Conservation (phyloP, 2,329 filamentous ascomycete species). For the Ceratocystis harringtonii region DNA sequence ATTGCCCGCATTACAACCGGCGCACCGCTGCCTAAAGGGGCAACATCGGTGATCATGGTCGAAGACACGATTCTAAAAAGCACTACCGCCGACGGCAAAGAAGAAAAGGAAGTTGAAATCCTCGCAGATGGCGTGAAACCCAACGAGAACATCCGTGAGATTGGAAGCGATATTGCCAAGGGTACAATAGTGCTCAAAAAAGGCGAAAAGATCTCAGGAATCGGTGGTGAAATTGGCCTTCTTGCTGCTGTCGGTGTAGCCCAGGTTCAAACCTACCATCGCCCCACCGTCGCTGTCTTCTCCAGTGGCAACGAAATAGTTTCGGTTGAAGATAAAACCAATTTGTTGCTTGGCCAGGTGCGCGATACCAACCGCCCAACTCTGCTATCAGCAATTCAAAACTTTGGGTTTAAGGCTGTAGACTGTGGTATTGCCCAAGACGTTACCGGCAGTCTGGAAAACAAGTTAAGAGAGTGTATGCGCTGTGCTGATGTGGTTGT, state of each 20-base stretch:
- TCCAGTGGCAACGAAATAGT: conserved; percentile 95
- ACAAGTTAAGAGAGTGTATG: conserved; percentile 59
- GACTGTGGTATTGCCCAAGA: conserved; percentile 79
- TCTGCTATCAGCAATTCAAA: conserved; percentile 59
- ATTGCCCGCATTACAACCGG: conserved; percentile 90
- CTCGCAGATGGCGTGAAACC: conserved; percentile 57
- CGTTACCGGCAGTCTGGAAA: conserved; percentile 57
- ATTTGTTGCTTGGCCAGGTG: conserved; percentile 65
- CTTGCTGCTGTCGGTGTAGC: conserved; percentile 69
- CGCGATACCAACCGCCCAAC: conserved; percentile 87
- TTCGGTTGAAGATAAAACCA: conserved; percentile 47
- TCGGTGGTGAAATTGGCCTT: conserved; percentile 82
- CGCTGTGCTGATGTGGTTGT: conserved; percentile 66
- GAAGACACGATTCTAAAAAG: conserved; percentile 73
- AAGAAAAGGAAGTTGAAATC: conserved; percentile 82
- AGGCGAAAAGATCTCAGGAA: conserved; percentile 69
- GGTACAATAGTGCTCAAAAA: conserved; percentile 56
- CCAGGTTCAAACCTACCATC: conserved; percentile 56
- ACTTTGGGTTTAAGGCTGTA: conserved; percentile 61
- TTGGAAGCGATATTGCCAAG: conserved; percentile 70
- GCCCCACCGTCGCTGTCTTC: conserved; percentile 68
- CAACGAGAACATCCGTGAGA: conserved; percentile 79
- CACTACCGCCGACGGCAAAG: conserved; percentile 61
- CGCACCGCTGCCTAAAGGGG: conserved; percentile 73
- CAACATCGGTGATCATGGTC: conserved; percentile 80